Base-by-base conservation (phyloP, 1,284 basidiomycete genomes). In the Boletus semigastroideus region DNA sequence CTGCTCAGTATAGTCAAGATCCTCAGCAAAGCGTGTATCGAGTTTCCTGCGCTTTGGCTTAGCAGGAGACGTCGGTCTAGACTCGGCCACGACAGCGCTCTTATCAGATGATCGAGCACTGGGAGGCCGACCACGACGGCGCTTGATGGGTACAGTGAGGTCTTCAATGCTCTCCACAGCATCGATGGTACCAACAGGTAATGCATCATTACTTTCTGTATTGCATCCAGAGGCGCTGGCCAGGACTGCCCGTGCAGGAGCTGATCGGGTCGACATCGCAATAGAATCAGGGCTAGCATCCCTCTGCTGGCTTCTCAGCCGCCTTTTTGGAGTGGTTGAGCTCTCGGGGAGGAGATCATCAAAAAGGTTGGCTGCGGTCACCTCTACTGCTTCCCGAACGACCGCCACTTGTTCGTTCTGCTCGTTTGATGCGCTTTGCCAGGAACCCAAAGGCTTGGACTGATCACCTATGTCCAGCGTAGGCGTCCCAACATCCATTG, bases 301-400 rank as follows among this genome's bases (percentile, higher is more conserved):
- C 48, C 54, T 59, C n/a, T 25, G 20, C 44, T 42, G 52, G 36
- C 44, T 49, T 48, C 54, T 54, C 38, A 54, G 42, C 13, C 56
- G 59, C 39, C 42, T 59, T 53, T 57, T 59, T 36, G 68, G 58
- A 14, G 55, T 66, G 14, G 41, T 42, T 19, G 38, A 16, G 42
- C 52, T 46, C 25, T 55, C 56, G 36, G 30, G 44, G 22, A 70
- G 55, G 14, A 66, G 5, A 43, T 68, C 66, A 48, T 68, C 66
- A 45, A 68, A 68, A 34, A 68, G 69, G 19, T 67, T 55, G 9
- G 68, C 70, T 37, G 69, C 66, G 25, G 66, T 51, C 14, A 65
- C 51, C 37, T 58, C 56, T 42, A 25, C 42, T 20, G 38, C 45
- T 40, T 56, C 52, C 25, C 19, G 52, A 41, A 46, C 34, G 30